These are phyloP conservation scores for Fusarium poae DNA, from an alignment of 2,329 filamentous ascomycete species.

Conservation along the genomic window DNA sequence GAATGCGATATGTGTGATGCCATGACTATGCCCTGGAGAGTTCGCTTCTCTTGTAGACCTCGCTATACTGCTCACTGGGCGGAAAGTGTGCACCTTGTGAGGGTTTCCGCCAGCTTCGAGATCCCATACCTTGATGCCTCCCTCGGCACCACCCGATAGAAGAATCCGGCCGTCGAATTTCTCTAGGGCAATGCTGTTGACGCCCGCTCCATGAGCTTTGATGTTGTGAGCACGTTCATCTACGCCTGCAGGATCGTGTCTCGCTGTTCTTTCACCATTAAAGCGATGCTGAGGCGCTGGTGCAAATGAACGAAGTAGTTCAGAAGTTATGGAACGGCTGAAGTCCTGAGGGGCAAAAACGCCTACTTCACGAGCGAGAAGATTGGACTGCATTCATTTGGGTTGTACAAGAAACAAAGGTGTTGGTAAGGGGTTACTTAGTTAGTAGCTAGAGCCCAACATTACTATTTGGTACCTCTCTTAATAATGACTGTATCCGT, in stretches of 20 bases:
- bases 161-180: conserved; percentile 82
- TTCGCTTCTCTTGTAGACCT: conserved; percentile 55
- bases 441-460: background rate
- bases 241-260: conserved; percentile 32
- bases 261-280: conserved; percentile 62
- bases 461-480: no score
- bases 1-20: conserved; percentile 81
- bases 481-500: background rate
- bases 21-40: conserved; percentile 69
- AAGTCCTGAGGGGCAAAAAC: conserved; percentile 73
- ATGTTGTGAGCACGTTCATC: conserved; percentile 55
- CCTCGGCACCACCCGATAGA: conserved; percentile 87
- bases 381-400: conserved; percentile 76
- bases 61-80: conserved; percentile 65
- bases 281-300: conserved; percentile 77
- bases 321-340: conserved; percentile 73
- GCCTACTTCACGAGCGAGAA: conserved; percentile 82
- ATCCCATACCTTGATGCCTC: conserved; percentile 88
- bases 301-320: conserved; percentile 77
- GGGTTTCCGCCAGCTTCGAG: conserved; percentile 71
- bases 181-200: conserved; percentile 84
- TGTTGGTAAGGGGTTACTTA: background rate
- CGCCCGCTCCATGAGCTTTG: conserved; percentile 81
- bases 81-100: conserved; percentile 62
- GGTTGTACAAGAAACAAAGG: background rate